Evolutionary conservation across 257 asterid genomes (phyloP), one percentile per base, ranked within the genome.

Genomic region (Jacaranda copaia): DNA sequence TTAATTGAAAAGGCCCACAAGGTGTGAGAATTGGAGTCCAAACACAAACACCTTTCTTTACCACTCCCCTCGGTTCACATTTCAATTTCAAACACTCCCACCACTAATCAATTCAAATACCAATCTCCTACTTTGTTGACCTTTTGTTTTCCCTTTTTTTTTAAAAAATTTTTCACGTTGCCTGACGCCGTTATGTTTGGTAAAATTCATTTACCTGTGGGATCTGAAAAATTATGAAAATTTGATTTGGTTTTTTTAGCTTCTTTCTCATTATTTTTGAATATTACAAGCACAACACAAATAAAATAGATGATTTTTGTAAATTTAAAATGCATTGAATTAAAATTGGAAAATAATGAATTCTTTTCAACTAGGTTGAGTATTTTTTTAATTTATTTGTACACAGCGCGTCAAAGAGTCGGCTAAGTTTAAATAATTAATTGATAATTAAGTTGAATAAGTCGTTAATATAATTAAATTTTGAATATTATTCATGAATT

Each of bases 101-200:
- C 81, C 81, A 76, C 75, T 75, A 76, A 75, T 76, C 70, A 55
- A 81, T 81, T 75, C 81, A 81, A 81, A 81, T 81, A 76, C 79
- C 75, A 65, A 38, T 66, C 72, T 36, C 43, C 65, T 57, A 69
- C 81, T 63, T 52, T 76, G 70, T 76, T 76, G 78, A 81, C 84
- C 65, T 80, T 20, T 56, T 65, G 7, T 14, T 59, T 46, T 19
- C 35, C n/a, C 3, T 18, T 49, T 60, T 25, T 62, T 35, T 15
- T 19, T 32, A 20, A 5, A 10, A 36, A 49, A 62, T 14, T 46
- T 12, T 68, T 56, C 56, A 62, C 80, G 77, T 74, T 60, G 60
- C 61, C 59, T 80, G 42, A 60, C 77, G 61, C 72, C 80, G 77
- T 80, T 25, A 4, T 42, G 46, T 58, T 19, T 58, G 64, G 64